Base-by-base conservation (phyloP, 495 filamentous ascomycete genomes). In the Halenospora varia region DNA sequence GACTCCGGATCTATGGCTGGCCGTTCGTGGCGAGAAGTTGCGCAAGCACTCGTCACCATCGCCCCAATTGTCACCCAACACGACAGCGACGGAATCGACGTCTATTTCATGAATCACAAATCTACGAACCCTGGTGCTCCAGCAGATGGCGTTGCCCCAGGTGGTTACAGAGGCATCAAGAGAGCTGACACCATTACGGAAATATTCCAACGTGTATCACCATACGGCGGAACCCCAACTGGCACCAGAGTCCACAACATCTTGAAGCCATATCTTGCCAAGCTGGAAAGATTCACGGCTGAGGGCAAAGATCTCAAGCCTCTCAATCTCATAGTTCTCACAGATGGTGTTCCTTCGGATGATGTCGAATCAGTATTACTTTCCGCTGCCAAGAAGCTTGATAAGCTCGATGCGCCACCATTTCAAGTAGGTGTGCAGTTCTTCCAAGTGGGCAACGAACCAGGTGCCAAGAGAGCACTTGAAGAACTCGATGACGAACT, bases 371-470 rank as follows among this genome's bases (percentile, higher is more conserved):
- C 73, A 47, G 77, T 88, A 10, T 86, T 98, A 56, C 73, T 88
- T 10, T 65, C 69, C 8, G 76, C 80, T 0, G 94, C 92, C 0
- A 75, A 80, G 69, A 81, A 80, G 59, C 75, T 98, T 20, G 93
- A 97, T 67, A 71, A 68, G 17, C 68, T 87, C 3, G 77, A 85
- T 29, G 92, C 92, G 0, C 82, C 86, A 26, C 79, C 90, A 22
- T 88, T 89, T 78, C 94, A 98, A 73, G 76, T 97, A 11, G 94
- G 95, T 11, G 85, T 98, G 55, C 94, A 98, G 71, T 97, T 98
- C 73, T 94, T 98, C 74, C 94, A 98, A 74, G 88, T 97, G 53
- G 94, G 94, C 48, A 77, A 83, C 25, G 91, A 96, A 64, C 61
- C 69, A 3, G 72, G 62, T 0, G 94, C 92, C 0, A 73, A 73